Evolutionary conservation across 768 basidiomycete species (phyloP).

Genomic region (Coprinopsis sp.): DNA sequence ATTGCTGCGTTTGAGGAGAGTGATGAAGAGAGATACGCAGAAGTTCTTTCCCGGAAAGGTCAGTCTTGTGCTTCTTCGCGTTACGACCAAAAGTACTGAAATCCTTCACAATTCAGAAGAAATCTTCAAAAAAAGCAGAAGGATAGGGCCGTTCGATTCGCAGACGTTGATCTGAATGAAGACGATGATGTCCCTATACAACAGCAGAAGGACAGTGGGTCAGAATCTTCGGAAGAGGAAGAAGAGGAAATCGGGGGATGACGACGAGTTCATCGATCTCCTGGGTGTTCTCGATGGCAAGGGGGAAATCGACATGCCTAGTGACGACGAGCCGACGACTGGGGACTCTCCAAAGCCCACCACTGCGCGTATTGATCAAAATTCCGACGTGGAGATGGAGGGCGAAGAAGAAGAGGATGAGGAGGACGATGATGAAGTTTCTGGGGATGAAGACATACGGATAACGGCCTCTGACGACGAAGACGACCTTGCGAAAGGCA

Average conservation of each 20-base stretch:
- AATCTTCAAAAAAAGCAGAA: conserved; percentile 25
- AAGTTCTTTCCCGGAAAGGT: conserved; percentile 51
- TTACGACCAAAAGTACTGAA: conserved; percentile 2
- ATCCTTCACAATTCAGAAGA: conserved; percentile 21
- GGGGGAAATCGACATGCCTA: conserved; percentile 42
- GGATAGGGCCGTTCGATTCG: conserved; percentile 35
- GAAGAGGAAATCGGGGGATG: conserved; percentile 45
- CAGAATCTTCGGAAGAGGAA: conserved; percentile 40
- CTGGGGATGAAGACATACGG: conserved; percentile 34
- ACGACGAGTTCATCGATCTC: conserved; percentile 57
- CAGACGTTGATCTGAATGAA: conserved; percentile 55
- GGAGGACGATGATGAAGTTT: conserved; percentile 28
- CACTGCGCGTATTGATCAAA: conserved; percentile 13
- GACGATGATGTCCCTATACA: conserved; percentile 28
- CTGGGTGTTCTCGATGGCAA: conserved; percentile 65
- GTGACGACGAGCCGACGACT: conserved; percentile 31
- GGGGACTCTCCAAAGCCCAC: conserved; percentile 13
- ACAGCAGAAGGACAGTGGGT: conserved; percentile 29
- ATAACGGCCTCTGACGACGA: conserved; percentile 48
- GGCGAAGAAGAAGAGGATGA: conserved; percentile 30
- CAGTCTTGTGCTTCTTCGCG: conserved; percentile 16
- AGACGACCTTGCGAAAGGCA: conserved; percentile 31
- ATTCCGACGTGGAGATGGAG: conserved; percentile 21
- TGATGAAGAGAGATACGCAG: conserved; percentile 74
- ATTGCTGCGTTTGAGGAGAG: conserved; percentile 80